Conservation (phyloP, 768 basidiomycete species). For the Dictyophora rubrovolvata region DNA sequence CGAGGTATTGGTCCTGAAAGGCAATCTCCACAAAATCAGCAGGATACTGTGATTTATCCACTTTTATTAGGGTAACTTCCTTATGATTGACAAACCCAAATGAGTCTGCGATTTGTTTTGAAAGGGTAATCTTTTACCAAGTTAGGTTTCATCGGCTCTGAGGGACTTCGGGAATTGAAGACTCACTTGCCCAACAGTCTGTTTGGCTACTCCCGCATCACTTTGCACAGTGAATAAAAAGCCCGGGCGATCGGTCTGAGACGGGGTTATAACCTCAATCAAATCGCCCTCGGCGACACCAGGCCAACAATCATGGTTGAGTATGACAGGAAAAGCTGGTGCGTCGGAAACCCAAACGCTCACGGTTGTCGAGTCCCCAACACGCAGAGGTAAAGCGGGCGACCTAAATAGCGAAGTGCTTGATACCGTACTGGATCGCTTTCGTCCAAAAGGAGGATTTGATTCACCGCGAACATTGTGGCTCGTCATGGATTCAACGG, state of each 20-base stretch:
- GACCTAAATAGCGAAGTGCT: constrained; percentile 1
- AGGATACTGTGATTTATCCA: constrained; percentile 49
- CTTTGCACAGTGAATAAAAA: constrained; percentile 60
- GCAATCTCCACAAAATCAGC: constrained; percentile 82
- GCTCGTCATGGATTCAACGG: background rate
- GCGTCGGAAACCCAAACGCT: constrained; percentile 67
- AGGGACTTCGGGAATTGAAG: constrained; percentile 1
- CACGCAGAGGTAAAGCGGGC: constrained; percentile 33
- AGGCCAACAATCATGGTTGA: constrained; percentile 71
- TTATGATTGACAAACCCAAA: constrained; percentile 63
- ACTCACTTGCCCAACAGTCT: constrained; percentile 55
- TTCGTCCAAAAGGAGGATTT: constrained; percentile 4
- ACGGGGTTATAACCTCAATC: constrained; percentile 36
- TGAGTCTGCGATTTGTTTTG: constrained; percentile 58
- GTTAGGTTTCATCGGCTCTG: background rate
- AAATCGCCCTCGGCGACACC: constrained; percentile 72
- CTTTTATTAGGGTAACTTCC: constrained; percentile 66
- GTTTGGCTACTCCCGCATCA: constrained; percentile 46
- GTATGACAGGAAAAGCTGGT: constrained; percentile 52
- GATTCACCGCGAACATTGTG: constrained; percentile 5
- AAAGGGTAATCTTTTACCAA: constrained; percentile 55
- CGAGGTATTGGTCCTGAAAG: constrained; percentile 93
- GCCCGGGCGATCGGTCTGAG: constrained; percentile 26
- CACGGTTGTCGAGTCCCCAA: constrained; percentile 53
- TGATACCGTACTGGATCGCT: constrained; percentile 7